Evolutionary conservation across 768 basidiomycete genomes (phyloP).

Genomic region (Mrakia blollopis): DNA sequence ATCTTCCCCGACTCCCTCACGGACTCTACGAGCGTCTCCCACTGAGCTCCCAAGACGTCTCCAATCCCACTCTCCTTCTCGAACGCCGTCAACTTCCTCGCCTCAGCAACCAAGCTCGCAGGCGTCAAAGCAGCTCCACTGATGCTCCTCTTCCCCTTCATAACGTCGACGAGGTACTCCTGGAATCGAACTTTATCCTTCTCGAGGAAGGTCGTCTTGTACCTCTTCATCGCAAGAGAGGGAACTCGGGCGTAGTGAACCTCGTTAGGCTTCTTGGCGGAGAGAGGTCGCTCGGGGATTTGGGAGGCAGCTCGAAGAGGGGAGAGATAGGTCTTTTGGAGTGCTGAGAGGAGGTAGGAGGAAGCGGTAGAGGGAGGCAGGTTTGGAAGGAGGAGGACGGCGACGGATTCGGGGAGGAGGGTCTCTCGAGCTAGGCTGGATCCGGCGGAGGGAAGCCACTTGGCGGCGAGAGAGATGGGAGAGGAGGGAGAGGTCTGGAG

Average conservation of each 20-base stretch:
- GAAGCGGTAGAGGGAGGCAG: not conserved
- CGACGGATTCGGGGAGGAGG: not conserved
- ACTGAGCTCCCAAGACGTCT: not conserved
- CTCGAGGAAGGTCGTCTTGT: not conserved
- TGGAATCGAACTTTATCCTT: not conserved
- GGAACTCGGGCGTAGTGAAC: not conserved
- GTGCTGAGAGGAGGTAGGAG: not conserved
- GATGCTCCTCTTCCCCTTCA: not conserved
- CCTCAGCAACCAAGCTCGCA: not conserved
- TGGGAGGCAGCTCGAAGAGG: not conserved
- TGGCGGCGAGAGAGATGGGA: not conserved
- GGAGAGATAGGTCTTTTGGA: not conserved
- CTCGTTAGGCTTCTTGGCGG: not conserved
- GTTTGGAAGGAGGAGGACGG: not conserved
- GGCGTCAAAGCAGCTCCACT: not conserved
- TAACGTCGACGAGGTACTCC: not conserved
- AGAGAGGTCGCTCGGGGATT: not conserved
- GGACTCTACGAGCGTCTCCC: not conserved
- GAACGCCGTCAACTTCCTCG: not conserved
- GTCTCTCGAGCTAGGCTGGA: not conserved
- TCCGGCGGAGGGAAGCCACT: conserved; percentile 2
- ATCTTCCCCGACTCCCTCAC: not conserved
- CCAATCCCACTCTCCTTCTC: not conserved
- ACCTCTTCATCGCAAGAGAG: not conserved
- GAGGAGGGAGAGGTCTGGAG: not conserved